A percentile compares a stretch with the other conserved stretches of the same genome.
phyloP scores from a whole-genome alignment of 768 basidiomycete species.

The Mycena olivaceomarginata region DNA sequence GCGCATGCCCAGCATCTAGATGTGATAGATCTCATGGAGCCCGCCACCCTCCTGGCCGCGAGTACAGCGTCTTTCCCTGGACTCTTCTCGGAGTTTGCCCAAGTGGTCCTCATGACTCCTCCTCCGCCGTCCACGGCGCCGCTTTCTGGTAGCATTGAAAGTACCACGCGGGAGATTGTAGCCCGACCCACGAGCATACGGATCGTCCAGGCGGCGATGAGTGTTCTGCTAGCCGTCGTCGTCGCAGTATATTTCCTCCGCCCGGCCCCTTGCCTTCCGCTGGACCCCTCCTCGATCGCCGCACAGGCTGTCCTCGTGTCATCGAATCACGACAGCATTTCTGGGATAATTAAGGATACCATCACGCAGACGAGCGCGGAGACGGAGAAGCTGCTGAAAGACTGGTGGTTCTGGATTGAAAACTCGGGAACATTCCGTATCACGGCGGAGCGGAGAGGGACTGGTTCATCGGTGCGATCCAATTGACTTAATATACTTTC shows the following conservation, averaged over 20 bases:
- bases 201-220: constrained; percentile 24
- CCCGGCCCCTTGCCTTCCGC: constrained; percentile 8
- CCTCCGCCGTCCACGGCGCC: background rate
- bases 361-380: constrained; percentile 9
- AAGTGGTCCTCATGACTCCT: background rate
- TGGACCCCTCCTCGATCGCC: constrained; percentile 31
- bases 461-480: background rate
- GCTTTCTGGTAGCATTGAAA: background rate
- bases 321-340: constrained; percentile 4
- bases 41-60: background rate
- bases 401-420: constrained; percentile 2
- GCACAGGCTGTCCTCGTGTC: constrained; percentile 18
- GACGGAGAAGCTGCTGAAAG: background rate
- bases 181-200: constrained; percentile 25
- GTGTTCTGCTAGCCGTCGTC: constrained; percentile 2
- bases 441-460: background rate
- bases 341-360: constrained; percentile 14
- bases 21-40: background rate
- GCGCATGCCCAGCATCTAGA: constrained; percentile 2
- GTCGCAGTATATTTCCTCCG: constrained; percentile 18
- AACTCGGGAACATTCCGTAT: background rate
- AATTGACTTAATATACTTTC: background rate
- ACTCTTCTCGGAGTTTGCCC: constrained; percentile 19
- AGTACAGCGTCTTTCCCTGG: background rate
- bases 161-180: background rate